Evolutionary conservation across 352 stramenopile genomes (phyloP), one percentile per base, ranked within the genome.

Genomic region (Pythium dissimile): DNA sequence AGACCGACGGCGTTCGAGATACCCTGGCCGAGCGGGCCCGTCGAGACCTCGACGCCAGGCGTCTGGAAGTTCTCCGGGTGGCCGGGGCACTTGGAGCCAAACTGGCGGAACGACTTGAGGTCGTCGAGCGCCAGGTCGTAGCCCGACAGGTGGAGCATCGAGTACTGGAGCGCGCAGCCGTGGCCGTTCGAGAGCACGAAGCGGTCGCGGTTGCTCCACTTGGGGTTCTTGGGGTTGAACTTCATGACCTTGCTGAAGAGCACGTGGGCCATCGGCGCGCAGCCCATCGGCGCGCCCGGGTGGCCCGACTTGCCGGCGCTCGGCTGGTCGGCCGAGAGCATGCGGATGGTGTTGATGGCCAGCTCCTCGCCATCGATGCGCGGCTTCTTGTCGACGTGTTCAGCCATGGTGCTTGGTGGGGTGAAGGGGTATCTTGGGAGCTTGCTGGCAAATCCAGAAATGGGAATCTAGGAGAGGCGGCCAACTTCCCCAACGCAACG

Each of bases 161-260:
- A 91, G 84, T 99, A 99, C 73, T 98, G 96, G 51, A 99, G 86
- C 31, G 97, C 96, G 79, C 97, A 99, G 28, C 92, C 95, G 77
- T 99, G 97, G 58, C 97, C 97, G 75, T 99, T 99, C 46, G 89
- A 98, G 48, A 99, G 85, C 50, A 99, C 94, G 72, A 99, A 99
- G 68, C 97, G 95, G 84, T 99, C 97, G 38, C 97, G 95, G 76
- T 98, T 98, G 73, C 85, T 94, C 88, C 86, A 95, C 66, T 82
- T 78, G 18, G 84, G 82, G 67, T 92, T 90, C 69, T 86, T 90
- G 46, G 80, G 82, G 71, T 92, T 93, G 64, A 89, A 93, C 58
- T 84, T 85, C 86, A 95, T 94, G 37, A 76, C 77, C 71, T 98
- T 92, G 58, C 77, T 86, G 79, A 97, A 99, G 23, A 99, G 82